These are phyloP conservation scores for Musa troglodytarum DNA, from an alignment of 176 grass and related monocot genomes.

Conservation along the genomic window DNA sequence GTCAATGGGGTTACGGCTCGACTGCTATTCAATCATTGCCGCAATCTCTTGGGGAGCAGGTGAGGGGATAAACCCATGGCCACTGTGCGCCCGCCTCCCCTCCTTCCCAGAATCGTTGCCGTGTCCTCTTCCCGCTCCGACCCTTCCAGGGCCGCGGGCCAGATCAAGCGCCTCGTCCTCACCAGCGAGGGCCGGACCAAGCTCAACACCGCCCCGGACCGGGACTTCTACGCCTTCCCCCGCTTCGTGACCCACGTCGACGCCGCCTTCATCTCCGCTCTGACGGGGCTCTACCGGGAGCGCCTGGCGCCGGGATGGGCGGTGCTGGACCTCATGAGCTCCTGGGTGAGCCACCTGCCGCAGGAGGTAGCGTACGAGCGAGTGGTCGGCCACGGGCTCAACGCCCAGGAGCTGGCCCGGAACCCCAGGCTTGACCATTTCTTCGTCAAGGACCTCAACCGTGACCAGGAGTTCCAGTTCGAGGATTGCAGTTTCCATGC, in stretches of 20 bases:
- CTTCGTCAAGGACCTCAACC: constrained; percentile 88
- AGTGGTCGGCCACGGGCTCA: constrained; percentile 79
- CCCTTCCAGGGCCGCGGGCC: constrained; percentile 27
- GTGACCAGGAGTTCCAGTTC: constrained; percentile 50
- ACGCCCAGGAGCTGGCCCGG: constrained; percentile 74
- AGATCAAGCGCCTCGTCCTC: constrained; percentile 58
- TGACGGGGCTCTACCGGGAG: constrained; percentile 66
- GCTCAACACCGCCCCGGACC: constrained; percentile 58
- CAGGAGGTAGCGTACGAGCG: constrained; percentile 37
- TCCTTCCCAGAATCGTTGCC: not conserved
- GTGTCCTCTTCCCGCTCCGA: constrained; percentile 13
- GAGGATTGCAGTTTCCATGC: constrained; percentile 42
- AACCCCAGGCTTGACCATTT: constrained; percentile 68
- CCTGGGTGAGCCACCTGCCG: constrained; percentile 93
- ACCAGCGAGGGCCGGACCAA: constrained; percentile 62
- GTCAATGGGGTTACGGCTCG: too few relatives aligned
- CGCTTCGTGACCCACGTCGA: constrained; percentile 87
- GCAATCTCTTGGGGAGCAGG: too few relatives aligned
- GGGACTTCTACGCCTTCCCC: constrained; percentile 77
- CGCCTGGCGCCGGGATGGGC: constrained; percentile 34
- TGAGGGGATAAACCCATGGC: not conserved
- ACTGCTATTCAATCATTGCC: too few relatives aligned
- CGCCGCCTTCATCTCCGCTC: constrained; percentile 62
- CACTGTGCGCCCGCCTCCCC: not conserved
- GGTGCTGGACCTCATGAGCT: constrained; percentile 92